Evolutionary conservation across 2,329 filamentous ascomycete genomes (phyloP).

Genomic region (Furcasterigmium furcatum): DNA sequence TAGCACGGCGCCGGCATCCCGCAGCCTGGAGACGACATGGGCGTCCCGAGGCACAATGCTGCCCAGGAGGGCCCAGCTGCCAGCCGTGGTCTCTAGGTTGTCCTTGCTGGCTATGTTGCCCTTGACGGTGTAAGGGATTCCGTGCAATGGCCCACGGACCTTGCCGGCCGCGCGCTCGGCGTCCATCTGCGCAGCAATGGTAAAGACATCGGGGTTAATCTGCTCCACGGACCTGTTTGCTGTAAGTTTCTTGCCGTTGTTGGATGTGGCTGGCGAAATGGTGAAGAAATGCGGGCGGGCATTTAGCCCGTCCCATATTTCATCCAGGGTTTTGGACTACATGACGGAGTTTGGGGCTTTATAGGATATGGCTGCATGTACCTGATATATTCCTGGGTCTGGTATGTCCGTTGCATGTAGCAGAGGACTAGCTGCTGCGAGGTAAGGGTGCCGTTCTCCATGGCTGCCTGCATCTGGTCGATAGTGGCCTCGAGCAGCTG

Average conservation of each 20-base stretch:
- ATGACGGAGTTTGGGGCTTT: too few relatives aligned
- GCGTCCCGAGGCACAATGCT: constrained; percentile 67
- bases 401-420: constrained; percentile 57
- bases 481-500: constrained; percentile 67
- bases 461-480: constrained; percentile 59
- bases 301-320: too few relatives aligned
- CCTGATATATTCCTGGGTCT: constrained; percentile 63
- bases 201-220: constrained; percentile 63
- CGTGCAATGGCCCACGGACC: constrained; percentile 65
- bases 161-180: constrained; percentile 52
- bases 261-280: too few relatives aligned
- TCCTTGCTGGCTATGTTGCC: constrained; percentile 70
- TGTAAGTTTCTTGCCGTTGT: too few relatives aligned
- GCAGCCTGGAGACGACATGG: constrained; percentile 56
- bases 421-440: constrained; percentile 57
- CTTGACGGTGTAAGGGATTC: constrained; percentile 73
- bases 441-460: constrained; percentile 52
- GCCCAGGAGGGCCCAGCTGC: constrained; percentile 64
- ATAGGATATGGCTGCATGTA: too few relatives aligned
- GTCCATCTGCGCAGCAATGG: constrained; percentile 60
- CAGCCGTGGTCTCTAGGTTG: constrained; percentile 71
- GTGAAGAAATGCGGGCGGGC: too few relatives aligned
- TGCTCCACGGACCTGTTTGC: constrained; percentile 64
- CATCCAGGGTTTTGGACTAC: too few relatives aligned
- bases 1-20: constrained; percentile 64